Evolutionary conservation across 2,329 filamentous ascomycete genomes (phyloP).

Genomic region (Verticillium dahliae): DNA sequence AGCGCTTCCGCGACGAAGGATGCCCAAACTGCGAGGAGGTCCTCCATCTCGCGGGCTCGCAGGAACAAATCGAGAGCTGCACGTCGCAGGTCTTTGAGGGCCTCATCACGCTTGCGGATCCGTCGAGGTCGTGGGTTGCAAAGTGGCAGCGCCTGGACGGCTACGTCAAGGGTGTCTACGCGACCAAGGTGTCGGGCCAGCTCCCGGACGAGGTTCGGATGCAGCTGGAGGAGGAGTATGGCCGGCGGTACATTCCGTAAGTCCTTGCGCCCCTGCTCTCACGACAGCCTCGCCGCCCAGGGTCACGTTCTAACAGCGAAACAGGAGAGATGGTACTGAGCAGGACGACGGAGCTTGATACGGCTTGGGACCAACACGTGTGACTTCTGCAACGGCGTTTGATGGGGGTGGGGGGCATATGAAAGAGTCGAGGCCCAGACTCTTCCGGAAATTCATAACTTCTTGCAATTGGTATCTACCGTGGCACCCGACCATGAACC

Average conservation of each 20-base stretch:
- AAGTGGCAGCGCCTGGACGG: constrained; percentile 88
- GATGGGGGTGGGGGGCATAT: background rate
- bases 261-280: constrained; percentile 19
- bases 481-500: background rate
- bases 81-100: constrained; percentile 96
- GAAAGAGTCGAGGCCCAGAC: constrained; percentile 1
- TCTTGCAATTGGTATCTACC: constrained; percentile 20
- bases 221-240: constrained; percentile 55
- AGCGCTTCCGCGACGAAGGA: constrained; percentile 81
- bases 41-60: constrained; percentile 71
- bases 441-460: constrained; percentile 3
- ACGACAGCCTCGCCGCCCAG: background rate
- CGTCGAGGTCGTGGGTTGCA: constrained; percentile 86
- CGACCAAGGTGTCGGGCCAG: constrained; percentile 86
- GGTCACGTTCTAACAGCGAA: background rate
- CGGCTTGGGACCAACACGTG: constrained; percentile 1
- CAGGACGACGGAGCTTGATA: constrained; percentile 38
- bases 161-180: constrained; percentile 86
- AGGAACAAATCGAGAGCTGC: constrained; percentile 82
- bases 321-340: constrained; percentile 50
- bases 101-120: constrained; percentile 77
- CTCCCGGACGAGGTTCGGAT: constrained; percentile 59
- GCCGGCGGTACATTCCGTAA: constrained; percentile 61
- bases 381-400: constrained; percentile 21
- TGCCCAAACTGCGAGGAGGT: constrained; percentile 97